A percentile compares a stretch with the other conserved stretches of the same genome.
phyloP scores from a whole-genome alignment of 176 grass and related monocot genomes.

The Carex kokanica region DNA sequence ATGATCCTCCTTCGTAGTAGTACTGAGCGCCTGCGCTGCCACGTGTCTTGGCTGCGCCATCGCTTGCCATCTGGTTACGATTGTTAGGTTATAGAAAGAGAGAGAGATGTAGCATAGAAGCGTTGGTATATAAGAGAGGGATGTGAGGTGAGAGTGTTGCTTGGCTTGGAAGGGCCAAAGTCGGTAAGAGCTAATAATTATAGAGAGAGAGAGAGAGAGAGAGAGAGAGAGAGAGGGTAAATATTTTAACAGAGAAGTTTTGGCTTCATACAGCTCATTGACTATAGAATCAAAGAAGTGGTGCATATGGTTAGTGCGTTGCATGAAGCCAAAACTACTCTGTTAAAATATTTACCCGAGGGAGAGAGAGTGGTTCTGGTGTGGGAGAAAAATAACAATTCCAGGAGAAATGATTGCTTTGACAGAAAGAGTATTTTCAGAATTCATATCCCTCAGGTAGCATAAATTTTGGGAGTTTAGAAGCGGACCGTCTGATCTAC shows the following conservation, averaged over 20 bases:
- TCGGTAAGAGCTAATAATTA: background rate
- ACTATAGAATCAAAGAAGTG: no score
- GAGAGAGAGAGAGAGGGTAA: no score
- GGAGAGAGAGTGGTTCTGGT: background rate
- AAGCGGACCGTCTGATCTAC: no score
- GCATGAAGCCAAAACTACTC: no score
- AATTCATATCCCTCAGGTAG: no score
- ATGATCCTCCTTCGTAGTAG: constrained; percentile 36
- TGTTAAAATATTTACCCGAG: no score
- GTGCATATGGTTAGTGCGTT: no score
- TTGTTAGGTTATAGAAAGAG: constrained; percentile 30
- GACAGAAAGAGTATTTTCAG: background rate
- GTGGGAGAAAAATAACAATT: background rate
- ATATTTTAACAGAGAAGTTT: no score
- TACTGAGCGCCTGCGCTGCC: constrained; percentile 6
- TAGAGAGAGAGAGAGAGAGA: background rate
- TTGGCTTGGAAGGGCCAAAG: constrained; percentile 33
- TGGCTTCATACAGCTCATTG: no score
- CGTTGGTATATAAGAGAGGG: background rate
- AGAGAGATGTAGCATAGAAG: background rate
- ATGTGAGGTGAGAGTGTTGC: constrained; percentile 16
- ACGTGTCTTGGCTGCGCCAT: constrained; percentile 40
- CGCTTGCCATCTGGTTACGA: constrained; percentile 27
- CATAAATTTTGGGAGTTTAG: no score
- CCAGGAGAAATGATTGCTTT: background rate